These are phyloP conservation scores for Aspergillus novoparasiticus DNA, from an alignment of 2,329 filamentous ascomycete species.

Conservation along the genomic window DNA sequence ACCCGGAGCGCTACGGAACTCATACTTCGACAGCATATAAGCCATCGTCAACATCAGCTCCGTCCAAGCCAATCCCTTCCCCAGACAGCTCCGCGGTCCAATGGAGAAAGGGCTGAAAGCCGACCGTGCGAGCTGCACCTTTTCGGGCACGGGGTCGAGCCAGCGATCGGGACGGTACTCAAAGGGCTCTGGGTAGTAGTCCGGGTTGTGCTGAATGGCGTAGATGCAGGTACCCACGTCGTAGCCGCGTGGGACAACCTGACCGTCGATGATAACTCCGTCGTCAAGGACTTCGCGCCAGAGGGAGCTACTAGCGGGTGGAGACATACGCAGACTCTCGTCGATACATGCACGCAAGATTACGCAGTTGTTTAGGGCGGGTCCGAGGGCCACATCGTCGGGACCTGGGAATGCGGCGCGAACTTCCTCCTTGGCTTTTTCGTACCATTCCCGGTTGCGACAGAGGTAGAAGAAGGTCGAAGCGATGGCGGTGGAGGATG, in stretches of 20 bases:
- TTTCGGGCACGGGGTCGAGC: constrained; percentile 21
- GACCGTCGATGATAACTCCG: constrained; percentile 35
- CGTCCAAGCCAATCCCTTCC: constrained; percentile 27
- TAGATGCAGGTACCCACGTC: constrained; percentile 37
- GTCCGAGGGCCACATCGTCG: constrained; percentile 39
- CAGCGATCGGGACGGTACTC: constrained; percentile 40
- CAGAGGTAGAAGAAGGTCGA: constrained; percentile 45
- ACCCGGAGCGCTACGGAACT: background rate
- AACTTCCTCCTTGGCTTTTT: constrained; percentile 36
- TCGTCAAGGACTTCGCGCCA: constrained; percentile 32
- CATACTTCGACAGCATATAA: constrained; percentile 10
- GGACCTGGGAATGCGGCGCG: constrained; percentile 35
- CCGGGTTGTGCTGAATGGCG: constrained; percentile 35
- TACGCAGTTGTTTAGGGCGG: constrained; percentile 34
- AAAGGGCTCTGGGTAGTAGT: constrained; percentile 35
- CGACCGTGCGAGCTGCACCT: constrained; percentile 1
- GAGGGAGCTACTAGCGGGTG: constrained; percentile 30
- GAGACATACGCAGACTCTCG: constrained; percentile 38
- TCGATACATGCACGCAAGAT: constrained; percentile 50
- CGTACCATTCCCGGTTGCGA: constrained; percentile 33
- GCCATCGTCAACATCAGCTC: constrained; percentile 29
- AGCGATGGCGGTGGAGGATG: constrained; percentile 42
- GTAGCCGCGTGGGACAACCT: constrained; percentile 32
- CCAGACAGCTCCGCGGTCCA: constrained; percentile 29
- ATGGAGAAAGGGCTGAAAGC: constrained; percentile 28